Base-by-base conservation (phyloP, 2,329 filamentous ascomycete species). In the Fusarium beomiforme region DNA sequence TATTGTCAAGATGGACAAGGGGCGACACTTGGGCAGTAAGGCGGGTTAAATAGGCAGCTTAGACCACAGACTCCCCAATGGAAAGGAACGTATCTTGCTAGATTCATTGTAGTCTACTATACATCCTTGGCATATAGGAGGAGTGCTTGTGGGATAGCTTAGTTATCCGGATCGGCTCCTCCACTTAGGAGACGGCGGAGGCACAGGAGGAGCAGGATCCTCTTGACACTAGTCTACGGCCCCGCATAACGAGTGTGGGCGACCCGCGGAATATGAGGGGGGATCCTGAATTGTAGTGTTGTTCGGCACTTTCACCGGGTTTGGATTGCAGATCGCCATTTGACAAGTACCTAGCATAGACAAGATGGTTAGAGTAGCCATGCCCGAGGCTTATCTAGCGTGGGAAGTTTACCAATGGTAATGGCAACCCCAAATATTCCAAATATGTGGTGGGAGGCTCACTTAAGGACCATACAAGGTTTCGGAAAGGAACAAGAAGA, bases 231-330 rank as follows among this genome's bases (percentile, higher is more conserved):
- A 47, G 53, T 26, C 34, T 42, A 41, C 26, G 58, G 33, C 73
- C 69, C 71, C 73, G 67, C 73, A 73, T 59, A 16, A 26, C 36
- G 50, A 67, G 44, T 60, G 59, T 66, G 57, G 51, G 39, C 17
- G 64, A 56, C 43, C 64, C 64, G 57, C 57, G 64, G 64, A 50
- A 50, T 57, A 44, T 44, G 64, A 51, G 64, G 73, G 73, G 59
- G 36, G 66, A 72, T 65, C 46, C 57, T 63, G 49, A 50, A 60
- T 58, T 29, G 39, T 56, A 59, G 51, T 72, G 46, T 54, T 63
- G 23, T 57, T 67, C 64, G 64, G 64, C 64, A 67, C 57, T 67
- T 67, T 43, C n/a, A 57, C 49, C 64, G 64, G 64, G 43, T 64
- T 62, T 36, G 57, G 34, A 41, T 51, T 44, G 37, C n/a, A 68